These are phyloP conservation scores for Podila epicladia DNA, from an alignment of 192 early-diverging fungal species.

Conservation along the genomic window DNA sequence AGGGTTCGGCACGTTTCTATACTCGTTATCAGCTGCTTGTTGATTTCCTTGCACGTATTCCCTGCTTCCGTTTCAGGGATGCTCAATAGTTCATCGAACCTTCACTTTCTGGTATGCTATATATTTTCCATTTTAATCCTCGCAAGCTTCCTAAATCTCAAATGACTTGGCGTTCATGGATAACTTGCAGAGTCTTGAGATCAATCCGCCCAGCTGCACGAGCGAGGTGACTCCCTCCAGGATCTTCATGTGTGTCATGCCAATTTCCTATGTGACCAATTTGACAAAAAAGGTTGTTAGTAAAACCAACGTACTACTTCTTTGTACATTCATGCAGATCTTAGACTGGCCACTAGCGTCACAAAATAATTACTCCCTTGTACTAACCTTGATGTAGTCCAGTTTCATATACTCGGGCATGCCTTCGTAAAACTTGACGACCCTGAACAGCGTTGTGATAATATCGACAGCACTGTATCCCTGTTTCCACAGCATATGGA, in stretches of 20 bases:
- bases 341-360: not conserved
- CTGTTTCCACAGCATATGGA: constrained; percentile 79
- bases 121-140: not conserved
- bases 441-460: constrained; percentile 90
- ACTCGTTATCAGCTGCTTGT: too few relatives aligned
- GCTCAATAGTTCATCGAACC: not conserved
- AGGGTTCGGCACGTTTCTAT: too few relatives aligned
- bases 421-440: constrained; percentile 79
- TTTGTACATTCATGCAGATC: not conserved
- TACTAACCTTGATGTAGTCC: constrained; percentile 81
- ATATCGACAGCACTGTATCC: constrained; percentile 94
- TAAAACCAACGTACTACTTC: not conserved
- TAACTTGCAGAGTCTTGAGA: constrained; percentile 69
- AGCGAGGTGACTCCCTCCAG: constrained; percentile 86
- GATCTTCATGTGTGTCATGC: constrained; percentile 90
- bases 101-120: too few relatives aligned
- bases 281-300: not conserved
- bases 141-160: constrained; percentile 14
- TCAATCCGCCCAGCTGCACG: constrained; percentile 88
- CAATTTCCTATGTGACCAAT: constrained; percentile 77
- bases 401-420: constrained; percentile 87
- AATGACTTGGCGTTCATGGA: constrained; percentile 47
- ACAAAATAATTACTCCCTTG: not conserved
- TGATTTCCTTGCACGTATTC: too few relatives aligned
- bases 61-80: too few relatives aligned